Conservation (phyloP, 441 rosid genomes). For the Arabidopsis lyrata region DNA sequence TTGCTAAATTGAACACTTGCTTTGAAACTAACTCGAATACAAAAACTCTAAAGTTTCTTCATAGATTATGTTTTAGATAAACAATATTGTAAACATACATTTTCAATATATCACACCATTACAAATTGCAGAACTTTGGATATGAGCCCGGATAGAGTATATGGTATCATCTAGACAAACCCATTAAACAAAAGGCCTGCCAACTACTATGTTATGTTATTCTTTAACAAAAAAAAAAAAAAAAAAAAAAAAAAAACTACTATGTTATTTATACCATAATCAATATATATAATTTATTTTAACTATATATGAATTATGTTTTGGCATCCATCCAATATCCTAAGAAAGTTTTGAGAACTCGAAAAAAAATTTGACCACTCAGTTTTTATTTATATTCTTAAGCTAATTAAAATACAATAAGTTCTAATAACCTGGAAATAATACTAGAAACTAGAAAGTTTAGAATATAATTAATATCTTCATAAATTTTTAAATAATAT, state of each 20-base stretch:
- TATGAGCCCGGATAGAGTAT: neutral
- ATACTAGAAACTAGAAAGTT: neutral
- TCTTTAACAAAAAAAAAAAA: too few relatives aligned
- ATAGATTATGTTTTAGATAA: neutral
- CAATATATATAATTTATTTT: neutral
- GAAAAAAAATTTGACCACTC: neutral
- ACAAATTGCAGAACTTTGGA: neutral
- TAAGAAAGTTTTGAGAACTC: neutral
- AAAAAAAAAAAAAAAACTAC: too few relatives aligned
- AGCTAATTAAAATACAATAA: neutral
- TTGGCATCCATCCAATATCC: neutral
- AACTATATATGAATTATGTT: neutral
- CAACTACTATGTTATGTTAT: neutral
- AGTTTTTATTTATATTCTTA: neutral
- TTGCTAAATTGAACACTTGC: neutral
- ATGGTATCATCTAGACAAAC: neutral
- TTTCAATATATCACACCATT: neutral
- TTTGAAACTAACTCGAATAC: neutral
- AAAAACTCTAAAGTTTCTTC: neutral
- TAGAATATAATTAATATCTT: neutral
- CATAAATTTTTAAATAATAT: neutral
- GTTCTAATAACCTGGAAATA: neutral
- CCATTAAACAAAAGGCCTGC: constrained; percentile 20
- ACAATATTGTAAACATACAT: neutral
- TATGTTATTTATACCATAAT: neutral